Evolutionary conservation across 257 asterid genomes (phyloP).

Genomic region (Catharanthus roseus): DNA sequence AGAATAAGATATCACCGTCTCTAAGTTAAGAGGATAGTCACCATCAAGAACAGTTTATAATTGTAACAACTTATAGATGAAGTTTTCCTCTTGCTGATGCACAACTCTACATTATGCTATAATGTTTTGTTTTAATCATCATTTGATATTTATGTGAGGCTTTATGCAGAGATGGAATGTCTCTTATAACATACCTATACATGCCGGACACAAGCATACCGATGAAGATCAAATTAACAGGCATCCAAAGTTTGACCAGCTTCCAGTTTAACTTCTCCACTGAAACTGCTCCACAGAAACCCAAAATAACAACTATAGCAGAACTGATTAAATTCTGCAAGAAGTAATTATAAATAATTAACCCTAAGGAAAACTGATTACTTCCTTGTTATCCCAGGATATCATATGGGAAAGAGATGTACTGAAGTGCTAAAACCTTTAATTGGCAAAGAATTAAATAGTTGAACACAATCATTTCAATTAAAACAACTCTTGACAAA

Average conservation of each 20-base stretch:
- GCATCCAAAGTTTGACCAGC: constrained; percentile 44
- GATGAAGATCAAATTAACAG: constrained; percentile 41
- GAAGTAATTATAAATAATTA: constrained; percentile 6
- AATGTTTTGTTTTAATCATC: background rate
- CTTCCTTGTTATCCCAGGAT: background rate
- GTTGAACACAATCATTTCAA: background rate
- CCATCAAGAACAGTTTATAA: background rate
- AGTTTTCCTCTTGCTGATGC: constrained; percentile 3
- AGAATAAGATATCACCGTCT: constrained; percentile 21
- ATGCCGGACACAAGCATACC: constrained; percentile 52
- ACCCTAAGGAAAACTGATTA: background rate
- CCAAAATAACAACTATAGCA: constrained; percentile 33
- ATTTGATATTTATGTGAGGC: background rate
- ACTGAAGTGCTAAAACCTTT: background rate
- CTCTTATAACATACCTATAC: constrained; percentile 34
- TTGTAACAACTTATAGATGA: background rate
- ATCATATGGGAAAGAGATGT: background rate
- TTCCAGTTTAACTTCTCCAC: constrained; percentile 41
- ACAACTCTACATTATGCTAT: background rate
- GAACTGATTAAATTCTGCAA: constrained; percentile 44
- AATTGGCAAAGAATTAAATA: background rate
- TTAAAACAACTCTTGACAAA: background rate
- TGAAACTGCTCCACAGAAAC: constrained; percentile 37
- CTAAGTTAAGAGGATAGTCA: constrained; percentile 1
- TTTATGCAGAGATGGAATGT: background rate